Evolutionary conservation across 495 filamentous ascomycete genomes (phyloP).

Genomic region (Trichoderma reesei): DNA sequence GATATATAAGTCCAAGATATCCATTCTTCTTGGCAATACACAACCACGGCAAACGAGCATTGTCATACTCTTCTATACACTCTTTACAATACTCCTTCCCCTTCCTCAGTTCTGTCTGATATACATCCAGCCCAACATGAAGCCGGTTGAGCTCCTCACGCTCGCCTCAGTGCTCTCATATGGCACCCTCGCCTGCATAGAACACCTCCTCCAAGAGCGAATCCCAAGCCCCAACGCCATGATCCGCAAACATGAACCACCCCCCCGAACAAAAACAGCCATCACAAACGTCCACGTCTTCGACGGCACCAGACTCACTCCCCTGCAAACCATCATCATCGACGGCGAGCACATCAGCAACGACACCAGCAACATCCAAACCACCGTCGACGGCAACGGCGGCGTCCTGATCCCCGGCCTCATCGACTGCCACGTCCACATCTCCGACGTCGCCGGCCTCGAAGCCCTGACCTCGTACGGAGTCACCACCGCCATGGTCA

Average conservation of each 20-base stretch:
- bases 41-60: neutral
- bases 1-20: neutral
- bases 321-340: slow-evolving; percentile 1
- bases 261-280: slow-evolving; percentile 15
- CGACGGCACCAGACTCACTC: slow-evolving; percentile 16
- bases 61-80: neutral
- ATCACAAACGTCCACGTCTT: slow-evolving; percentile 21
- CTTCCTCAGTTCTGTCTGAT: neutral
- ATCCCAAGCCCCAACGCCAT: neutral
- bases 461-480: slow-evolving; percentile 24
- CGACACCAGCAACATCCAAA: slow-evolving; percentile 11
- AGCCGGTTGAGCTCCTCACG: neutral
- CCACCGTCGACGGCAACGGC: slow-evolving; percentile 21
- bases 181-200: neutral
- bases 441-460: slow-evolving; percentile 15
- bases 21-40: neutral
- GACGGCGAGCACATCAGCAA: slow-evolving; percentile 10
- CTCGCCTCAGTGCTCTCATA: neutral
- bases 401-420: slow-evolving; percentile 27
- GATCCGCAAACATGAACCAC: slow-evolving; percentile 11
- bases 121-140: neutral
- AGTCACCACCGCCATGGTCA: slow-evolving; percentile 27
- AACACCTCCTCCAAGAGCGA: slow-evolving; percentile 7
- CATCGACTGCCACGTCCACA: slow-evolving; percentile 28
- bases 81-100: neutral